These are phyloP conservation scores for Rhododendron williamsianum DNA, from an alignment of 148 eudicot genomes.

Conservation along the genomic window DNA sequence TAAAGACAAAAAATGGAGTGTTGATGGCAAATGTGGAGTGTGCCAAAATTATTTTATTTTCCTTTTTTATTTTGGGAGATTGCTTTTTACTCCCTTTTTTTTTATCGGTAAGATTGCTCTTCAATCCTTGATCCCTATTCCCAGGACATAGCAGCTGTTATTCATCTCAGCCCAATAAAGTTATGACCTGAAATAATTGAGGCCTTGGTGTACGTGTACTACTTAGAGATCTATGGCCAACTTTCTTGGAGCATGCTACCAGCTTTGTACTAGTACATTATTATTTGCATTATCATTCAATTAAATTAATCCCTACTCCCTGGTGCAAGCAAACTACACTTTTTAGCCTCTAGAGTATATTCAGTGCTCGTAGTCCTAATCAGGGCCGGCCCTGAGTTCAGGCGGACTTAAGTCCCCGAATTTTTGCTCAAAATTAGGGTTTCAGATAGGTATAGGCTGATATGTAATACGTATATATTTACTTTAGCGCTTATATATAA, in stretches of 20 bases:
- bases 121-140: neutral
- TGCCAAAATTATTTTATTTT: neutral
- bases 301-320: neutral
- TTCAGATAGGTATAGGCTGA: too few relatives aligned
- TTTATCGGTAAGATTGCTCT: neutral
- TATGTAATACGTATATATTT: too few relatives aligned
- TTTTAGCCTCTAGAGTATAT: neutral
- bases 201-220: neutral
- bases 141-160: neutral
- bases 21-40: too few relatives aligned
- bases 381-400: too few relatives aligned
- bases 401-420: rapidly evolving
- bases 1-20: too few relatives aligned
- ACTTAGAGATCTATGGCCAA: neutral
- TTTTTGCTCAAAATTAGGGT: too few relatives aligned
- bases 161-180: neutral
- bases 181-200: neutral
- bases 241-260: neutral
- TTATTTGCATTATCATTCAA: neutral
- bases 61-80: neutral
- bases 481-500: too few relatives aligned
- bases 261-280: neutral
- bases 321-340: neutral
- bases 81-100: neutral
- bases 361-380: too few relatives aligned